Conservation (phyloP, 441 rosid genomes). For the Aquilaria agallochum region DNA sequence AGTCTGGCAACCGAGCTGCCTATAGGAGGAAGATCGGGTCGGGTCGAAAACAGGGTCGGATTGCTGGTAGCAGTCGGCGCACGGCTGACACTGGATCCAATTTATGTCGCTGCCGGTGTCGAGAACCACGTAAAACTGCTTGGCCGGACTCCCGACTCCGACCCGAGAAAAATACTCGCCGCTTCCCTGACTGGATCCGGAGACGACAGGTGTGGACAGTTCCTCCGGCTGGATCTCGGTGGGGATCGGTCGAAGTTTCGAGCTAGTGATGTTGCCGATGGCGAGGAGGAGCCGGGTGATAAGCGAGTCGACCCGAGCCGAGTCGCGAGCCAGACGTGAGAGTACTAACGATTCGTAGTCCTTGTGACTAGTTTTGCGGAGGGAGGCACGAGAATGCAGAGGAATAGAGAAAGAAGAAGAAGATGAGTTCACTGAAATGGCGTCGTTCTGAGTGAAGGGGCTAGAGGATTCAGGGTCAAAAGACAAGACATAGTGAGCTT, state of each 20-base stretch:
- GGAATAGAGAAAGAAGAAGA: slow-evolving; percentile 34
- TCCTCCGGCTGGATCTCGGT: slow-evolving; percentile 40
- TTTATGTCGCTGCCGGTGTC: slow-evolving; percentile 67
- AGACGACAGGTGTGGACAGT: slow-evolving; percentile 49
- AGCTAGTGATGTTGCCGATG: slow-evolving; percentile 32
- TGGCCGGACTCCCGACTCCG: slow-evolving; percentile 54
- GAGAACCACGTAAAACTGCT: slow-evolving; percentile 47
- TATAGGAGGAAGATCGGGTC: slow-evolving; percentile 36
- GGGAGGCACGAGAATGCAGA: slow-evolving; percentile 57
- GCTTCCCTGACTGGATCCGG: slow-evolving; percentile 60
- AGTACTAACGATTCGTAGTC: slow-evolving; percentile 50
- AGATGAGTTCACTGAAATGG: slow-evolving; percentile 28
- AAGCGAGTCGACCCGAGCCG: slow-evolving; percentile 52
- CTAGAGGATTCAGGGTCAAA: slow-evolving; percentile 27
- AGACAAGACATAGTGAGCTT: slow-evolving; percentile 46
- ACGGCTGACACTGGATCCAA: slow-evolving; percentile 64
- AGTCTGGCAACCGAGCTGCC: slow-evolving; percentile 35
- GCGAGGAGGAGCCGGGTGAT: slow-evolving; percentile 35
- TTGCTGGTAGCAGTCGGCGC: slow-evolving; percentile 55
- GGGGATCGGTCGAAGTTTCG: slow-evolving; percentile 44
- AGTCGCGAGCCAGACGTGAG: slow-evolving; percentile 72
- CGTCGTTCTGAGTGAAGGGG: slow-evolving; percentile 11
- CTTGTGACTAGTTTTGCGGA: slow-evolving; percentile 36
- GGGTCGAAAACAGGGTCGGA: slow-evolving; percentile 59
- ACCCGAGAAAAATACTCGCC: slow-evolving; percentile 65